Percentiles rank a stretch among this genome's conserved stretches.
These are phyloP conservation scores for Suillus decipiens DNA, from an alignment of 768 basidiomycete species.

Conservation along the genomic window DNA sequence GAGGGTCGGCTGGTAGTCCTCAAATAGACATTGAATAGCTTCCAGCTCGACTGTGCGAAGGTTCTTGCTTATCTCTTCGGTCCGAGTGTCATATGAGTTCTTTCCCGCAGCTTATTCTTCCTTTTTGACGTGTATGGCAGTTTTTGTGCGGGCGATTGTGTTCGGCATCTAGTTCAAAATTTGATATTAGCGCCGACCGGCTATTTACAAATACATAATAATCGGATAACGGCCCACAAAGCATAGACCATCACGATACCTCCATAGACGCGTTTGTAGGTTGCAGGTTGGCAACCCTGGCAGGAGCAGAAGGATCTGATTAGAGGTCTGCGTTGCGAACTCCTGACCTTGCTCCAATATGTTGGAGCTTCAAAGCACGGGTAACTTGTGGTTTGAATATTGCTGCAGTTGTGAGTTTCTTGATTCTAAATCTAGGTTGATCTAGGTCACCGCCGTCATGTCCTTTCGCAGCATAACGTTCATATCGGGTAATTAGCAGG, in stretches of 20 bases:
- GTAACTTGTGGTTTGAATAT: no score
- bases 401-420: no score
- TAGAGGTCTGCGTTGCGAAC: no score
- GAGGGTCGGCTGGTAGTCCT: conserved; percentile 67
- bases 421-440: no score
- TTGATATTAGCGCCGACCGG: conserved; percentile 81
- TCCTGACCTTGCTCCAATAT: no score
- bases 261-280: conserved; percentile 1
- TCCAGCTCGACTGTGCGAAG: conserved; percentile 85
- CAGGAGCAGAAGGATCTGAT: no score
- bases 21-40: conserved; percentile 83
- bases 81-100: conserved; percentile 31
- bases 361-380: no score
- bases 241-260: neutral
- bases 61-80: conserved; percentile 73
- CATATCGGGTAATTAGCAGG: no score
- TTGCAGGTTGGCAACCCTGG: neutral
- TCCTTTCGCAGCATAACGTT: no score
- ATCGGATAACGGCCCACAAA: neutral
- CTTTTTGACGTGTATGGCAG: conserved; percentile 73
- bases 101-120: conserved; percentile 60
- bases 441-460: no score
- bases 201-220: conserved; percentile 37
- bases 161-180: conserved; percentile 80
- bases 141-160: conserved; percentile 69